Evolutionary conservation across 164 flowering plant species (phyloP).

Genomic region (Aristolochia fimbriata): DNA sequence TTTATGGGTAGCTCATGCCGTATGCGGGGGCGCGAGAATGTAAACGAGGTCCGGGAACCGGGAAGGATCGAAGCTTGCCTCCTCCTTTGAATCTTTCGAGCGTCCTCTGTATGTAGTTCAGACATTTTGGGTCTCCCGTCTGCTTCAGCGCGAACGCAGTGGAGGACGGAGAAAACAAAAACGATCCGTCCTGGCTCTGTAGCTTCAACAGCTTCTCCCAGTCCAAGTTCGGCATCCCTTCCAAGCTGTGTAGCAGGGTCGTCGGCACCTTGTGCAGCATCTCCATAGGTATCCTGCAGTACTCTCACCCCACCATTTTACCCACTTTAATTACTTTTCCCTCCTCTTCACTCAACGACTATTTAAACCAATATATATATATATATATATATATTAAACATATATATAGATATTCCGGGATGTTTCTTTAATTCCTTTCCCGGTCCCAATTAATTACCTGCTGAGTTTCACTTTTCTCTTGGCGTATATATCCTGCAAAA

Average conservation of each 20-base stretch:
- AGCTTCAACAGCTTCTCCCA: slow-evolving; percentile 79
- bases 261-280: slow-evolving; percentile 72
- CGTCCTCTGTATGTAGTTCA: slow-evolving; percentile 38
- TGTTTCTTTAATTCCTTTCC: too few relatives aligned
- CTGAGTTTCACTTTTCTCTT: slow-evolving; percentile 53
- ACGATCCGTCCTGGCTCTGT: slow-evolving; percentile 78
- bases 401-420: too few relatives aligned
- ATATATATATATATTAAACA: too few relatives aligned
- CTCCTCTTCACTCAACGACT: too few relatives aligned
- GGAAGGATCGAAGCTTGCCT: slow-evolving; percentile 33
- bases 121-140: slow-evolving; percentile 60
- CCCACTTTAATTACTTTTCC: too few relatives aligned
- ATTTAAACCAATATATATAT: too few relatives aligned
- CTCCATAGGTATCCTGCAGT: slow-evolving; percentile 82
- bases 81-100: slow-evolving; percentile 81
- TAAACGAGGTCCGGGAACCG: too few relatives aligned
- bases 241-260: slow-evolving; percentile 82
- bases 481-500: slow-evolving; percentile 47
- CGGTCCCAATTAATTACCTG: too few relatives aligned
- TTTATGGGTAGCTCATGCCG: too few relatives aligned
- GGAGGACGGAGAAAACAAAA: slow-evolving; percentile 85
- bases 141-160: slow-evolving; percentile 89
- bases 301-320: not conserved
- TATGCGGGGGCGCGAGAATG: too few relatives aligned
- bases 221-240: slow-evolving; percentile 71